These are phyloP conservation scores for Vickermania ingenoplastis DNA, from an alignment of 208 protist species.

Conservation along the genomic window DNA sequence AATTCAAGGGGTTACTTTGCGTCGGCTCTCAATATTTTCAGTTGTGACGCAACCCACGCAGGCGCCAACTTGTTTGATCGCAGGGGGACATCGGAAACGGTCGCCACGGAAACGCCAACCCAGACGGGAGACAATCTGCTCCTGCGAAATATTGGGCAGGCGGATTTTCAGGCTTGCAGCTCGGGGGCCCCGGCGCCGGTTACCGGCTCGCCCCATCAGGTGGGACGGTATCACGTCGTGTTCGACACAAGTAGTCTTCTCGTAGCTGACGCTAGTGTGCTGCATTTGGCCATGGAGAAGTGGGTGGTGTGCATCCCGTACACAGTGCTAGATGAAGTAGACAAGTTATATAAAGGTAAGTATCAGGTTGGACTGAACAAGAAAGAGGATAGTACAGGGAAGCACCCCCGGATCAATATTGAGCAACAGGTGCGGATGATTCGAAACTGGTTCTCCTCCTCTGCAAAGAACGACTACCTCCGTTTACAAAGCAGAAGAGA, in stretches of 20 bases:
- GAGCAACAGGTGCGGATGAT: slow-evolving; percentile 19
- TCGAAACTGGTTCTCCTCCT: slow-evolving; percentile 48
- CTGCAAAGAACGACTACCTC: slow-evolving; percentile 10
- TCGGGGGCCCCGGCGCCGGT: no score
- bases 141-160: no score
- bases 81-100: no score
- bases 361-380: background rate
- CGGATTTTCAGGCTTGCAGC: no score
- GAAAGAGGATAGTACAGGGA: background rate
- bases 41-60: no score
- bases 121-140: no score
- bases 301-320: slow-evolving; percentile 55
- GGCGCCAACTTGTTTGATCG: no score
- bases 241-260: slow-evolving; percentile 74
- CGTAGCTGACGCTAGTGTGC: slow-evolving; percentile 22
- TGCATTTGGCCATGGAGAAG: slow-evolving; percentile 45
- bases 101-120: no score
- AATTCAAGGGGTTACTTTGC: no score
- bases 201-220: no score
- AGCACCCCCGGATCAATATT: slow-evolving; percentile 13
- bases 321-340: slow-evolving; percentile 65
- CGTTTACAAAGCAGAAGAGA: slow-evolving; percentile 58
- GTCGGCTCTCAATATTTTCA: no score
- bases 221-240: slow-evolving; percentile 39
- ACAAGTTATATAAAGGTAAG: slow-evolving; percentile 44